These are phyloP conservation scores for Musa beccarii DNA, from an alignment of 176 grass and related monocot species.

Conservation along the genomic window DNA sequence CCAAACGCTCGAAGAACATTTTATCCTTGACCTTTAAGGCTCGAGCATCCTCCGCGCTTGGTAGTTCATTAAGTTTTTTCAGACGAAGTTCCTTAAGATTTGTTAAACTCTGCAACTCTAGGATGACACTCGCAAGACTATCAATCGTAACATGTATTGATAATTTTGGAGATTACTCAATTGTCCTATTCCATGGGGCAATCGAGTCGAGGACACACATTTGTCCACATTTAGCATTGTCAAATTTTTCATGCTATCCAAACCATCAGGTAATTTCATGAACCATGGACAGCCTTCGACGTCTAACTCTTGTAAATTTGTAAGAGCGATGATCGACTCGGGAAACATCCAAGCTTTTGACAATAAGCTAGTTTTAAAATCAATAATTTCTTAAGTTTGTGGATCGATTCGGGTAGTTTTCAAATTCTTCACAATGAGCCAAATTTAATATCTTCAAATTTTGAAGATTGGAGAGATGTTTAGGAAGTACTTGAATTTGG, in stretches of 20 bases:
- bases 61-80: too few species aligned
- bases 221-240: not conserved
- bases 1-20: too few species aligned
- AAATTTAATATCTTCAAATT: not conserved
- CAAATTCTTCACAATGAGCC: not conserved
- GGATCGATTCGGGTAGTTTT: not conserved
- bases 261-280: not conserved
- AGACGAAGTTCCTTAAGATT: too few species aligned
- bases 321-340: not conserved
- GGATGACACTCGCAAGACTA: too few species aligned
- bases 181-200: not conserved
- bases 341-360: not conserved
- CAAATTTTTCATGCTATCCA: not conserved
- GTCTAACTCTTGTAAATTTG: not conserved
- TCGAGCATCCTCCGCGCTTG: too few species aligned
- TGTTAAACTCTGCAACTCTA: too few species aligned
- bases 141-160: not conserved
- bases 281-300: not conserved
- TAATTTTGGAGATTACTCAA: not conserved
- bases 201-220: not conserved
- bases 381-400: not conserved
- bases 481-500: not conserved
- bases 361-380: not conserved
- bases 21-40: too few species aligned
- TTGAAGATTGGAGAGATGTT: not conserved